Conservation (phyloP, 352 stramenopile species). For the Albugo laibachii region DNA sequence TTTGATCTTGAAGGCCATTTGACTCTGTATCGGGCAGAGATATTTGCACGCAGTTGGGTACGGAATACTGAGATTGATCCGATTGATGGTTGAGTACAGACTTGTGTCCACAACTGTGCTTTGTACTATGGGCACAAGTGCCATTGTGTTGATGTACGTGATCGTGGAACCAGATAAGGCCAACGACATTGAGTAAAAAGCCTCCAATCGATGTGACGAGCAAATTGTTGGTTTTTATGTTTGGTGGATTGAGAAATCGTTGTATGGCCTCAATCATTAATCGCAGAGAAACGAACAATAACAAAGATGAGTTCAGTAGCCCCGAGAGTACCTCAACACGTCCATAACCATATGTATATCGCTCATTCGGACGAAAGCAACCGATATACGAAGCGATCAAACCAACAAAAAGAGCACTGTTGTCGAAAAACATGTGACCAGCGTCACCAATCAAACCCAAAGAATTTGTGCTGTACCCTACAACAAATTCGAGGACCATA, state of each 20-base stretch:
- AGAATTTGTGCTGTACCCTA: constrained; percentile 70
- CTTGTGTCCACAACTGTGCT: constrained; percentile 17
- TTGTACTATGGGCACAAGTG: constrained; percentile 13
- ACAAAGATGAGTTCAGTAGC: constrained; percentile 71
- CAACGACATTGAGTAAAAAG: constrained; percentile 71
- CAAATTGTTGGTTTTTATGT: constrained; percentile 69
- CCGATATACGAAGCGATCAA: constrained; percentile 70
- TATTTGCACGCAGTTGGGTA: too few relatives aligned
- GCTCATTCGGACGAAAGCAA: constrained; percentile 35
- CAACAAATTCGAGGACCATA: constrained; percentile 76
- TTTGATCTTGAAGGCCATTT: neutral
- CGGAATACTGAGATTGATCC: neutral
- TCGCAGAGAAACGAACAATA: constrained; percentile 68
- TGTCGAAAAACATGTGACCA: constrained; percentile 82
- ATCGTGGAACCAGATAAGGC: constrained; percentile 81
- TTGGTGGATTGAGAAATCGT: constrained; percentile 48
- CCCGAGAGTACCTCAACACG: constrained; percentile 74
- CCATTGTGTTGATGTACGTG: constrained; percentile 59
- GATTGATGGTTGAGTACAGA: constrained; percentile 3
- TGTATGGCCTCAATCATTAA: constrained; percentile 60
- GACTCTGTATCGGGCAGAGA: neutral
- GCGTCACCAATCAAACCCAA: constrained; percentile 73
- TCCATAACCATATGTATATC: constrained; percentile 74
- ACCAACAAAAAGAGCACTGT: constrained; percentile 63
- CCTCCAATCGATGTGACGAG: constrained; percentile 68